Conservation (phyloP, 257 asterid genomes). For the Handroanthus guayacan region DNA sequence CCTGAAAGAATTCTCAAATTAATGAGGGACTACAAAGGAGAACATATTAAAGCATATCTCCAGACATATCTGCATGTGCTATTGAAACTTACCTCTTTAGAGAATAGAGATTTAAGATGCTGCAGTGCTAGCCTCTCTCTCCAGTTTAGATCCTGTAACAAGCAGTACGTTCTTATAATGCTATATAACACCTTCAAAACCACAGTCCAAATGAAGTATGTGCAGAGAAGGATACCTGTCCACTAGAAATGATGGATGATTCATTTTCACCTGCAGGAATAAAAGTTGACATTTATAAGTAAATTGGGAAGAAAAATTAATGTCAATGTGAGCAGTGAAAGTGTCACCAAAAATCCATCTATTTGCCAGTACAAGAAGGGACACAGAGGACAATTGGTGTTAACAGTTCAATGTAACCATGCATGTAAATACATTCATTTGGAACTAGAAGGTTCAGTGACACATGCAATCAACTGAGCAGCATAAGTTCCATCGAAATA, state of each 20-base stretch:
- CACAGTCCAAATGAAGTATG: slow-evolving; percentile 11
- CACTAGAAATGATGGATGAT: slow-evolving; percentile 40
- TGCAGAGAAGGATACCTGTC: slow-evolving; percentile 57
- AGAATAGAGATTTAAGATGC: slow-evolving; percentile 67
- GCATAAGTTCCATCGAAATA: slow-evolving; percentile 9
- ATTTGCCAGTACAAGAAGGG: slow-evolving; percentile 21
- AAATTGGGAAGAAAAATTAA: background rate
- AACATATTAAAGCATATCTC: slow-evolving; percentile 18
- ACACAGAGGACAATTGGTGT: slow-evolving; percentile 13
- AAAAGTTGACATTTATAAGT: slow-evolving; percentile 13
- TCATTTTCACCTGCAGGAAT: slow-evolving; percentile 59
- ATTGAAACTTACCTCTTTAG: slow-evolving; percentile 62
- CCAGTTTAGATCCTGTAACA: slow-evolving; percentile 70
- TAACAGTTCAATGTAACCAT: background rate
- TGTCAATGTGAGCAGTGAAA: slow-evolving; percentile 3
- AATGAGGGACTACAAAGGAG: slow-evolving; percentile 23
- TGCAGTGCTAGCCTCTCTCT: slow-evolving; percentile 70
- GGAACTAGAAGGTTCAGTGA: slow-evolving; percentile 22
- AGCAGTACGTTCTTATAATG: slow-evolving; percentile 25
- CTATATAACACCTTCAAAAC: slow-evolving; percentile 32
- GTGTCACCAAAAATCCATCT: slow-evolving; percentile 23
- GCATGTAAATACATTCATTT: slow-evolving; percentile 7
- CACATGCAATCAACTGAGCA: slow-evolving; percentile 7
- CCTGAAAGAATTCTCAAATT: slow-evolving; percentile 53
- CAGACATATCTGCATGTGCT: slow-evolving; percentile 1